Evolutionary conservation across 2,329 filamentous ascomycete genomes (phyloP), one percentile per base, ranked within the genome.

Genomic region (Fonsecaea nubica): DNA sequence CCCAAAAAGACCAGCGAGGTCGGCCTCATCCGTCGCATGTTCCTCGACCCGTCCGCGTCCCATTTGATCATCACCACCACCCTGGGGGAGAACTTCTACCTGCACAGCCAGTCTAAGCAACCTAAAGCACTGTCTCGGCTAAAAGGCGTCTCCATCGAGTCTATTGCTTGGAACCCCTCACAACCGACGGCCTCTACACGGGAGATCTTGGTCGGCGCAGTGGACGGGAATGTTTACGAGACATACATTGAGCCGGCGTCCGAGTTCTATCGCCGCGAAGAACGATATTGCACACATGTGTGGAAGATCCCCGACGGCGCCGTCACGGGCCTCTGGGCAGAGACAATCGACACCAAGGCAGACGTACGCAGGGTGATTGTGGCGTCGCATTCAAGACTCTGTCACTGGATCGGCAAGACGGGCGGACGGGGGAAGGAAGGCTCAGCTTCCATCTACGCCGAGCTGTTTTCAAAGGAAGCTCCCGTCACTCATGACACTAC

Each of bases 181-280:
- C 83, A 94, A 56, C 95, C 95, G 4, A 98, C 94, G 8, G 92
- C 93, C 2, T 97, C 93, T 1, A 99, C 95, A 2, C 86, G 95
- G 64, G 95, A 99, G 82, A 98, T 99, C 42, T 82, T 99, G 8
- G 80, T 99, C 36, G 95, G 95, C 38, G 90, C 93, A 9, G 88
- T 91, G n/a, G 95, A 98, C 79, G 95, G 95, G 32, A 95, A 92
- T 77, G 87, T 99, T 36, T 98, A 97, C 79, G 95, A 99, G 79
- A 90, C 90, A 18, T 98, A 92, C 74, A 94, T 99, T 75, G 95
- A 99, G 78, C 93, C 93, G 3, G 91, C 92, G 13, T 93, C 90
- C 57, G 95, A 98, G 77, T 97, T 97, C 80, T 98, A 97, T 79
- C 87, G 92, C 72, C 91, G 94, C 75, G 93, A 98, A 78, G 95